phyloP scores from a whole-genome alignment of 768 basidiomycete genomes.

The Hebeloma cylindrosporum region DNA sequence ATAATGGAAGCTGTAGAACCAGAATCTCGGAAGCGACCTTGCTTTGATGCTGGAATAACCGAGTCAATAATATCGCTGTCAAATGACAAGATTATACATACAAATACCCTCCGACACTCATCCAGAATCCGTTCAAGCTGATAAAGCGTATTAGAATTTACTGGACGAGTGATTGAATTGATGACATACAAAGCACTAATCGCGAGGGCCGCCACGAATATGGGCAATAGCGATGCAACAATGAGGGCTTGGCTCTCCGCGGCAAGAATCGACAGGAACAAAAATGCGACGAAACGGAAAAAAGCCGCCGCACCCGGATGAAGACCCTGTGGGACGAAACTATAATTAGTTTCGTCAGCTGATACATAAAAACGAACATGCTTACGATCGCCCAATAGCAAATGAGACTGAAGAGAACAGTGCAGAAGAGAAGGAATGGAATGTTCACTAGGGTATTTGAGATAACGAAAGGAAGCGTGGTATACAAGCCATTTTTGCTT shows the following conservation, averaged over 20 bases:
- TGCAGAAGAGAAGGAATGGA: conserved; percentile 54
- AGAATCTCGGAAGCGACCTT: conserved; percentile 53
- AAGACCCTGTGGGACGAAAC: conserved; percentile 37
- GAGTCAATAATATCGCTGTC: neutral
- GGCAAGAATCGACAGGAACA: conserved; percentile 52
- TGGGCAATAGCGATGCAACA: conserved; percentile 50
- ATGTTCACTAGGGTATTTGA: conserved; percentile 53
- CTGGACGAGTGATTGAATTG: neutral
- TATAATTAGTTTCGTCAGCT: neutral
- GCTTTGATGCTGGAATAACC: conserved; percentile 47
- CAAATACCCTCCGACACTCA: conserved; percentile 54
- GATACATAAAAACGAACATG: conserved; percentile 2
- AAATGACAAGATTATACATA: conserved; percentile 18
- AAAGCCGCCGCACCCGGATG: conserved; percentile 47
- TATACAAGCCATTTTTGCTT: conserved; percentile 56
- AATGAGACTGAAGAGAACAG: conserved; percentile 47
- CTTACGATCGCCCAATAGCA: conserved; percentile 52
- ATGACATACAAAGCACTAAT: conserved; percentile 44
- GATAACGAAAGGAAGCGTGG: conserved; percentile 51
- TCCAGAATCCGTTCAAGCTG: conserved; percentile 56
- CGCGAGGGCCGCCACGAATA: conserved; percentile 61
- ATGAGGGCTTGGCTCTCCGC: conserved; percentile 55
- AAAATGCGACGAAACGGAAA: conserved; percentile 54
- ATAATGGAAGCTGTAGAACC: conserved; percentile 57
- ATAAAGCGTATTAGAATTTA: neutral